A percentile compares a stretch with the other conserved stretches of the same genome.
Conservation (phyloP, 148 eudicot species). For the Chenopodium suecicum region DNA sequence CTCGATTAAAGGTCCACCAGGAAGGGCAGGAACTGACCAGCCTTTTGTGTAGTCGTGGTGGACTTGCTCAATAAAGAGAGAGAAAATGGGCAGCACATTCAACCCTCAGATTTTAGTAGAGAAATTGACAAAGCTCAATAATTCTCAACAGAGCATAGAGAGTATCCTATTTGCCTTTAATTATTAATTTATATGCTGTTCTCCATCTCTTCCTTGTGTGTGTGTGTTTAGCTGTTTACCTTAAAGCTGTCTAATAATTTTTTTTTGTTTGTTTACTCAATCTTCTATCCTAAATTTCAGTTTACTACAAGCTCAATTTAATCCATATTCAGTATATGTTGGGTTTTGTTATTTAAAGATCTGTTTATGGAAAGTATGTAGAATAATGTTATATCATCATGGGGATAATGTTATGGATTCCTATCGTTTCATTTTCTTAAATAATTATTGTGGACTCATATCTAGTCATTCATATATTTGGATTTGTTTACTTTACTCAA, state of each 20-base stretch:
- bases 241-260: not conserved
- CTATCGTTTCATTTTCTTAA: no score
- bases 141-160: slow-evolving; percentile 90
- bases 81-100: slow-evolving; percentile 71
- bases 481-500: not conserved
- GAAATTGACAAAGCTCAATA: slow-evolving; percentile 80
- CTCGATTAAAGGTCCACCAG: slow-evolving; percentile 19
- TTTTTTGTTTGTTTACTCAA: not conserved
- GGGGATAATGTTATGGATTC: not conserved
- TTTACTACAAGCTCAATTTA: not conserved
- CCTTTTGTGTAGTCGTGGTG: slow-evolving; percentile 30
- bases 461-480: not conserved
- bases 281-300: not conserved
- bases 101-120: slow-evolving; percentile 82
- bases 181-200: not conserved
- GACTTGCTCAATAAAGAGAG: slow-evolving; percentile 26
- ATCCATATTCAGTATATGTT: not conserved
- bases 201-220: not conserved
- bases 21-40: not conserved
- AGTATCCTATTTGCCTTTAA: slow-evolving; percentile 62
- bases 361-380: no score
- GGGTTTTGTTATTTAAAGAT: no score
- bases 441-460: not conserved
- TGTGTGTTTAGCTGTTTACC: not conserved
- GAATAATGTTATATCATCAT: not conserved